phyloP scores from a whole-genome alignment of 805 yeast genomes.

The Saccharomycopsis sp. region DNA sequence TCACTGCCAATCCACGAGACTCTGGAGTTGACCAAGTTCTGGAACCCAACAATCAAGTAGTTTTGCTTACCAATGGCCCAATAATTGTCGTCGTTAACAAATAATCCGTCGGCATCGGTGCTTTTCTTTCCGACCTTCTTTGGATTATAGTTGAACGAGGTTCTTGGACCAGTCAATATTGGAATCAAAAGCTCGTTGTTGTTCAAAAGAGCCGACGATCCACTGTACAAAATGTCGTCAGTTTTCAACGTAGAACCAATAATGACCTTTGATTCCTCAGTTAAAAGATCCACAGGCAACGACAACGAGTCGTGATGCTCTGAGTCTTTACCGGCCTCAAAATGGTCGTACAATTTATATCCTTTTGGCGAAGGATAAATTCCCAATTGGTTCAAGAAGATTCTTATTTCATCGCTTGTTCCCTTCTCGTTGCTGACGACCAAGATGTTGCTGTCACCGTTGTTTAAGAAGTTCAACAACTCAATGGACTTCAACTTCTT shows the following conservation, averaged over 20 bases:
- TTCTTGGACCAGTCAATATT: conserved; percentile 54
- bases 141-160: conserved; percentile 50
- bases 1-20: conserved; percentile 74
- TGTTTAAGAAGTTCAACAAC: conserved; percentile 51
- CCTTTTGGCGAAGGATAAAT: conserved; percentile 77
- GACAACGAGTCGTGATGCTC: conserved; percentile 26
- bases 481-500: conserved; percentile 37
- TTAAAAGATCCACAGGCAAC: conserved; percentile 20
- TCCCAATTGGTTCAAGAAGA: conserved; percentile 73
- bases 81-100: conserved; percentile 32
- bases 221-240: conserved; percentile 32
- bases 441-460: conserved; percentile 68
- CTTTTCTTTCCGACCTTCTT: conserved; percentile 34
- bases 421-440: conserved; percentile 49
- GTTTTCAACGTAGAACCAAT: conserved; percentile 21
- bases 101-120: conserved; percentile 31
- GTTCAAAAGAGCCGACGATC: conserved; percentile 64
- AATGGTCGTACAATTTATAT: conserved; percentile 59
- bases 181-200: conserved; percentile 70
- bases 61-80: conserved; percentile 86
- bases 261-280: conserved; percentile 18
- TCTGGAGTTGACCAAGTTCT: conserved; percentile 74
- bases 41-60: conserved; percentile 67
- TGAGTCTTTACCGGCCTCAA: conserved; percentile 31
- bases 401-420: conserved; percentile 54